A percentile compares a stretch with the other conserved stretches of the same genome.
phyloP scores from a whole-genome alignment of 306 rosid genomes.

The Quercus ilex region DNA sequence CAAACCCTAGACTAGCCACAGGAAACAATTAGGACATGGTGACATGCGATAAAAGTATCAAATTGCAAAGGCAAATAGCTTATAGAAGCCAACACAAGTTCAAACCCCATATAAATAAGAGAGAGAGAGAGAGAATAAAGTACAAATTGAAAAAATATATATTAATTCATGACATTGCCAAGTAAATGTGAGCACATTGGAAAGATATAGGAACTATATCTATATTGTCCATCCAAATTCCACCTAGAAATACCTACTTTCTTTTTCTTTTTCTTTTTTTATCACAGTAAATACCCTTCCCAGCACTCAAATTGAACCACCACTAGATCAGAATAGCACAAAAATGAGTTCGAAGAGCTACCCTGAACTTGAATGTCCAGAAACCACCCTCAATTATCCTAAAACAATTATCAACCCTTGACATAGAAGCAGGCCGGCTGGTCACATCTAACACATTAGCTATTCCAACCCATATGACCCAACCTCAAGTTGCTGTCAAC shows the following conservation, averaged over 20 bases:
- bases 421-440: conserved; percentile 15
- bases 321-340: background rate
- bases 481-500: conserved; percentile 15
- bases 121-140: background rate
- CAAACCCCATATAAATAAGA: too few relatives aligned
- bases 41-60: too few relatives aligned
- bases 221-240: background rate
- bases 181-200: background rate
- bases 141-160: background rate
- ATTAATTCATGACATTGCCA: background rate
- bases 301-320: background rate
- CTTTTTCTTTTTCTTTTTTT: background rate
- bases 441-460: background rate
- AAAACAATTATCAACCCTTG: conserved; percentile 4
- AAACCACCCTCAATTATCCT: conserved; percentile 7
- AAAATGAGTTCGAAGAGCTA: background rate
- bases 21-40: too few relatives aligned
- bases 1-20: too few relatives aligned
- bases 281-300: conserved; percentile 25
- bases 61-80: too few relatives aligned
- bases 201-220: background rate
- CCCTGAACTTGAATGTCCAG: background rate
- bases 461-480: background rate
- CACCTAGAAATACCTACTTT: background rate
- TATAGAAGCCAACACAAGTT: too few relatives aligned